Percentiles rank a stretch among this genome's conserved stretches.
Evolutionary conservation across 345 rosid genomes (phyloP).

Genomic region (Reutealis trisperma): DNA sequence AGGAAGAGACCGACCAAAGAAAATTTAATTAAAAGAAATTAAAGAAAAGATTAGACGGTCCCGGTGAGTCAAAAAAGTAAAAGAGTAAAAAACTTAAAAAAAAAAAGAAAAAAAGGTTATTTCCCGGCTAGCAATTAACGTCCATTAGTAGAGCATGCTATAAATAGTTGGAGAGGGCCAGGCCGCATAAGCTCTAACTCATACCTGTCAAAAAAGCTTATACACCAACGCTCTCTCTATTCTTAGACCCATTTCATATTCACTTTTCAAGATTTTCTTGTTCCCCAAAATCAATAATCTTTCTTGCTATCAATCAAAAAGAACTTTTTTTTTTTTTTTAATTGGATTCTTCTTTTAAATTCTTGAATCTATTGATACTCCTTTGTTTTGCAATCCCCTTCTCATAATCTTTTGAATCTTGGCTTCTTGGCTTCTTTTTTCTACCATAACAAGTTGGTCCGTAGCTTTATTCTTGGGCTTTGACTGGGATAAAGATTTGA

Average conservation of each 20-base stretch:
- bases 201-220: conserved; percentile 25
- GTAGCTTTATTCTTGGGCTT: neutral
- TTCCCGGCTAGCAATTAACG: conserved; percentile 21
- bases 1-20: neutral
- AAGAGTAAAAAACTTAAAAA: neutral
- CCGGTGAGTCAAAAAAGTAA: neutral
- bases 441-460: neutral
- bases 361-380: conserved; percentile 3
- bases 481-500: neutral
- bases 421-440: neutral
- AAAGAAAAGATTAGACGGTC: conserved; percentile 8
- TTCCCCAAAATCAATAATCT: neutral
- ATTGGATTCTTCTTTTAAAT: neutral
- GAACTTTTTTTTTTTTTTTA: neutral
- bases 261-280: neutral
- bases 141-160: conserved; percentile 33
- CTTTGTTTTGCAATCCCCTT: neutral
- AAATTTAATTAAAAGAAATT: neutral
- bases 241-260: conserved; percentile 4
- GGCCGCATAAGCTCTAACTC: conserved; percentile 15
- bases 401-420: neutral
- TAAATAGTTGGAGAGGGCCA: conserved; percentile 41
- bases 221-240: conserved; percentile 24
- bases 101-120: neutral
- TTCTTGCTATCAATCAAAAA: no score